Evolutionary conservation across 176 grass and related monocot species (phyloP), one percentile per base, ranked within the genome.

Genomic region (Oryza officinalis): DNA sequence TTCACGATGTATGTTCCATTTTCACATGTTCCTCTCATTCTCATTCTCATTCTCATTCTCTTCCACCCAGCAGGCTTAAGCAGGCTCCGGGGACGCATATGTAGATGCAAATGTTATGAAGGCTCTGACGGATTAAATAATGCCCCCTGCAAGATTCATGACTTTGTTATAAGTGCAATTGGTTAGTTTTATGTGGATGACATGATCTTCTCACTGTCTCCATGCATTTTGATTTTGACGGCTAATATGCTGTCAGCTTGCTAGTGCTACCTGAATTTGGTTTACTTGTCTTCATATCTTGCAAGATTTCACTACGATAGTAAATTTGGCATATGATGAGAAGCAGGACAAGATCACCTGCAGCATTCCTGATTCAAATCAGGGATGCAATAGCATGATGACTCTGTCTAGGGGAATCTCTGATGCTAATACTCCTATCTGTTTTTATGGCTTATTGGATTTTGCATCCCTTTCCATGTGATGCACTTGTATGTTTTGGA

Each of bases 341-440:
- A 76, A 81, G 67, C 46, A 83, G 80, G 76, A 88, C 71, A 82
- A 57, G 30, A 65, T 73, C n/a, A 67, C 79, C 91, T 89, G 87
- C 66, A 81, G 67, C 59, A 60, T 25, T 25, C 25, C 63, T 9
- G 18, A 52, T 77, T 41, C 43, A 66, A 37, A 72, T 54, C 27
- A 8, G 33, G 33, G 18, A 35, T 10, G 20, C 37, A 23, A 84
- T 15, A 43, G 32, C 74, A 54, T 92, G 87, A 84, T 69, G 91
- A 72, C 69, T 81, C 20, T 33, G 57, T 92, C 80, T 90, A 92
- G 76, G 87, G 84, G 78, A 93, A 88, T 93, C 87, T 87, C 81
- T 41, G 57, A 92, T 87, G 75, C 76, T 61, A 38, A 70, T 13
- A 4, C 20, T 57, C 17, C 9, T 61, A 17, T 13, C n/a, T 80